Conservation (phyloP, 441 rosid species). For the Euphorbia corollata region DNA sequence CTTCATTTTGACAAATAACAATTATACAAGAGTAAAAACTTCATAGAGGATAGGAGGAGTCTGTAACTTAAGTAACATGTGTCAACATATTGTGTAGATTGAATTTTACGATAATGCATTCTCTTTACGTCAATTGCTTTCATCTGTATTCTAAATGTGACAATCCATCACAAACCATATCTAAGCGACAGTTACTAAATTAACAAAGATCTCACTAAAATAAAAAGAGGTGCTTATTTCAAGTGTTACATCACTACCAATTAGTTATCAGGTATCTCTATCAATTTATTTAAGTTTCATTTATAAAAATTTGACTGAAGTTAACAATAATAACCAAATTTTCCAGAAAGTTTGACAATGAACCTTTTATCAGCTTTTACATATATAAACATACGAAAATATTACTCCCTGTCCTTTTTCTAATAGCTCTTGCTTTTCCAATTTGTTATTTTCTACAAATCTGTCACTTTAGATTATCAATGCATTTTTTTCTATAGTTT, state of each 20-base stretch:
- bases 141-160: background rate
- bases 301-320: too few species aligned
- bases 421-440: too few species aligned
- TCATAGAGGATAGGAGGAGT: background rate
- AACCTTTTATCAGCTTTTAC: too few species aligned
- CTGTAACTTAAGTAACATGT: background rate
- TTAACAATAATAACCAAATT: too few species aligned
- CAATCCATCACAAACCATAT: background rate
- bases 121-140: background rate
- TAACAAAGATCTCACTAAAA: too few species aligned
- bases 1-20: background rate
- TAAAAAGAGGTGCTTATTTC: too few species aligned
- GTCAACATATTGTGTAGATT: background rate
- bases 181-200: background rate
- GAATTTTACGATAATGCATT: background rate
- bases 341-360: too few species aligned
- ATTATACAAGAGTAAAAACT: background rate
- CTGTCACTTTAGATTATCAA: too few species aligned
- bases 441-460: too few species aligned
- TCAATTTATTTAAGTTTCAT: background rate
- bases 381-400: too few species aligned
- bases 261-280: background rate
- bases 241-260: background rate
- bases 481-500: too few species aligned
- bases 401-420: too few species aligned